Evolutionary conservation across 2,329 filamentous ascomycete genomes (phyloP), one percentile per base, ranked within the genome.

Genomic region (Phoma sp.): DNA sequence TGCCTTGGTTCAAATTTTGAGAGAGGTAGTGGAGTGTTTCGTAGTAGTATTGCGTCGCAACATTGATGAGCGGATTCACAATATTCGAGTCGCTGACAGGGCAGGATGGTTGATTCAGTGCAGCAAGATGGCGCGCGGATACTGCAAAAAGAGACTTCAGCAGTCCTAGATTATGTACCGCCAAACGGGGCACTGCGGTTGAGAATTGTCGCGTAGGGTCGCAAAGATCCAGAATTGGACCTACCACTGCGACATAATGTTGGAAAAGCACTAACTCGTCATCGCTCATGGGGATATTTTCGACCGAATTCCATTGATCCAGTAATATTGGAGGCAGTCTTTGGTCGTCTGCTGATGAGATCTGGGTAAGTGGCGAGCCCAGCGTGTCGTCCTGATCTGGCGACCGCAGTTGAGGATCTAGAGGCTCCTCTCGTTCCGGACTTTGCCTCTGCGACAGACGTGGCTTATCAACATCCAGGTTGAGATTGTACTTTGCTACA

Each of bases 1-100:
- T 81, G 1, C 80, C 76, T 59, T 84, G 85, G 10, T 81, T 78
- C 69, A 88, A 81, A 0, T 85, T 84, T 29, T 81, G 81, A 42
- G 84, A 83, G 0, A 87, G 74, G 56, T 87, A 88, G 42, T 84
- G 82, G 0, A 88, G 73, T 0, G 84, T 86, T 62, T 87, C 83
- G 60, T 85, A 83, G 64, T 88, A 88, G 55, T 86, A 87, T 81
- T 72, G 69, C 14, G 82, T 71, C 1, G 68, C 68, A 4, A 37
- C 77, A 69, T 29, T 78, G 70, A 57, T 72, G 56, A 61, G 77
- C 1, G 69, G 69, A 7, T 67, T 71, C 6, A 56, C 60, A 1
- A 65, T 55, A 2, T 61, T 45, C 21, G 58, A 56, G 2, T 49
- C 26, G 12, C 58, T 62, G 28, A 42, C 53, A 4, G 17, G 34